These are phyloP conservation scores for Phytophthora litchii DNA, from an alignment of 352 stramenopile species.

Conservation along the genomic window DNA sequence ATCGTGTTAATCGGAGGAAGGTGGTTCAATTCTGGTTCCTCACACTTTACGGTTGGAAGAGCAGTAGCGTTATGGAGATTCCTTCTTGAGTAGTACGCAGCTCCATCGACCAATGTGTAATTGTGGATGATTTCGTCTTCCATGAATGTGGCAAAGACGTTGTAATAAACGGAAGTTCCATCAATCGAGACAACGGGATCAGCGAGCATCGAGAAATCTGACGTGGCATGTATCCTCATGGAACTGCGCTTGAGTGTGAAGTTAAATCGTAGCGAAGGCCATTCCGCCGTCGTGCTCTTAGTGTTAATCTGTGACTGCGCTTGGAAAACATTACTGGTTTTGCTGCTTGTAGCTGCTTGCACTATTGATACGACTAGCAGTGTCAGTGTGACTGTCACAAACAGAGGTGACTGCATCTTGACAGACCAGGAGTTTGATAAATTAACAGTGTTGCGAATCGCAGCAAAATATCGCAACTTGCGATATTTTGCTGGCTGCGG, in stretches of 20 bases:
- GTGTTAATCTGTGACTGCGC: no score
- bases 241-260: slow-evolving; percentile 36
- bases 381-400: not conserved
- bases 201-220: slow-evolving; percentile 21
- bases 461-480: no score
- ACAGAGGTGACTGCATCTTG: not conserved
- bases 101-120: slow-evolving; percentile 29
- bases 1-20: slow-evolving; percentile 13
- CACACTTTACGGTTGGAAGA: not conserved
- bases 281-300: slow-evolving; percentile 6
- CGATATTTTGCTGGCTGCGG: no score
- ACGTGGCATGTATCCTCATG: slow-evolving; percentile 33
- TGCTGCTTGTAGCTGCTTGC: no score
- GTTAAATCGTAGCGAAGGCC: slow-evolving; percentile 31
- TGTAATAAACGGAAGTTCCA: slow-evolving; percentile 19
- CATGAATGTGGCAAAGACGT: slow-evolving; percentile 20
- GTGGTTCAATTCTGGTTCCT: not conserved
- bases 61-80: slow-evolving; percentile 2
- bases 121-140: slow-evolving; percentile 20
- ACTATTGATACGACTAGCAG: not conserved
- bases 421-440: no score
- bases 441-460: no score
- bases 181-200: slow-evolving; percentile 20
- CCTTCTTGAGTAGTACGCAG: slow-evolving; percentile 2
- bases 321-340: no score